These are phyloP conservation scores for Hordeum vulgare DNA, from an alignment of 176 grass and related monocot genomes.

Conservation along the genomic window DNA sequence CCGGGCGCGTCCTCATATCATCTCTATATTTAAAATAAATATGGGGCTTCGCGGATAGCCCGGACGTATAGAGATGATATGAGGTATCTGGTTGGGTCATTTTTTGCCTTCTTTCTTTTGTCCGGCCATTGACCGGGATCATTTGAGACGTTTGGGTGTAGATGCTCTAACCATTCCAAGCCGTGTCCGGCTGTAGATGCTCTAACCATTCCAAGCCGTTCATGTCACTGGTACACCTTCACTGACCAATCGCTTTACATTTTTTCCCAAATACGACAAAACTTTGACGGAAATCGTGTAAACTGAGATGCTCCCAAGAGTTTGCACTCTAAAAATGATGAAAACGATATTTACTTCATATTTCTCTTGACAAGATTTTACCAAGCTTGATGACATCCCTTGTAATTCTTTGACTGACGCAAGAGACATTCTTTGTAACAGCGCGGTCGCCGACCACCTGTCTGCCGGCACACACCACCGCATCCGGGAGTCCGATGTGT, in stretches of 20 bases:
- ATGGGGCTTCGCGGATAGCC: no score
- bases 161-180: no score
- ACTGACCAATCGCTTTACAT: background rate
- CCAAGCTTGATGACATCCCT: background rate
- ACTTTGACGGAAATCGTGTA: background rate
- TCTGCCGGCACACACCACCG: conserved; percentile 35
- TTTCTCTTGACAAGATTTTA: background rate
- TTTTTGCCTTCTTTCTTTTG: no score
- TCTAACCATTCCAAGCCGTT: background rate
- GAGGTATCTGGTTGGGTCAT: no score
- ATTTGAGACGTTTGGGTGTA: no score
- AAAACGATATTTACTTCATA: background rate
- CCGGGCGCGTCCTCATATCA: no score
- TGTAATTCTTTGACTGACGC: background rate
- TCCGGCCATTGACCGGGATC: no score
- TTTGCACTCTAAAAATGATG: background rate
- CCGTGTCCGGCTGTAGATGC: no score
- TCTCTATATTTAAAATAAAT: no score
- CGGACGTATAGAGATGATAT: no score
- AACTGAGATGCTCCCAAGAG: background rate
- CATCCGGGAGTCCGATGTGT: conserved; percentile 48
- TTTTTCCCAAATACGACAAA: background rate
- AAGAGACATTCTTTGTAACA: conserved; percentile 9
- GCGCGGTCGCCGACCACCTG: conserved; percentile 57
- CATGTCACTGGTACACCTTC: background rate